Conservation (phyloP, 176 grass and related monocot genomes). For the Microstegium vimineum region DNA sequence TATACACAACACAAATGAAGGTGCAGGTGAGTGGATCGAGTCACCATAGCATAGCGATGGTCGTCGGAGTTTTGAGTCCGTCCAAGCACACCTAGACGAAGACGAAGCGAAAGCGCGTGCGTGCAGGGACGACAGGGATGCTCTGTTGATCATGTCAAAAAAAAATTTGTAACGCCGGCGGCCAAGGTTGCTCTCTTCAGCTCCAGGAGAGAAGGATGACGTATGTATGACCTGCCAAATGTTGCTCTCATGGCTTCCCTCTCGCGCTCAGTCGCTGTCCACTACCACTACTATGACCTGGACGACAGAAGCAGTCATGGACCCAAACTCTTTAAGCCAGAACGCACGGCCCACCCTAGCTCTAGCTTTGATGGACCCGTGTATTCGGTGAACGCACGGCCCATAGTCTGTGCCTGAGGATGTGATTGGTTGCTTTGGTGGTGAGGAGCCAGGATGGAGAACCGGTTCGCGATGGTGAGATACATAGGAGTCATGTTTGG, state of each 20-base stretch:
- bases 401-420: too few species aligned
- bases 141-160: background rate
- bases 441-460: too few species aligned
- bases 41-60: background rate
- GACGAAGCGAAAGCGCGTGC: background rate
- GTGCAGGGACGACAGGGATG: background rate
- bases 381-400: background rate
- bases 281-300: background rate
- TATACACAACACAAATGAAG: background rate
- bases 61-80: background rate
- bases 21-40: background rate
- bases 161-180: too few species aligned
- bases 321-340: background rate
- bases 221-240: background rate
- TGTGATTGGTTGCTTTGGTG: too few species aligned
- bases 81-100: background rate
- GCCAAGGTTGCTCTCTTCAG: too few species aligned
- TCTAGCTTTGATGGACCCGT: background rate
- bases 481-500: too few species aligned
- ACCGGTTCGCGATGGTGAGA: too few species aligned
- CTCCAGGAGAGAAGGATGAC: too few species aligned
- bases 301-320: background rate
- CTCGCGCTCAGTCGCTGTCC: too few species aligned
- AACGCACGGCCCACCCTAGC: background rate
- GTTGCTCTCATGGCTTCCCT: background rate